Conservation (phyloP, 495 filamentous ascomycete species). For the Filosporella fistucella region DNA sequence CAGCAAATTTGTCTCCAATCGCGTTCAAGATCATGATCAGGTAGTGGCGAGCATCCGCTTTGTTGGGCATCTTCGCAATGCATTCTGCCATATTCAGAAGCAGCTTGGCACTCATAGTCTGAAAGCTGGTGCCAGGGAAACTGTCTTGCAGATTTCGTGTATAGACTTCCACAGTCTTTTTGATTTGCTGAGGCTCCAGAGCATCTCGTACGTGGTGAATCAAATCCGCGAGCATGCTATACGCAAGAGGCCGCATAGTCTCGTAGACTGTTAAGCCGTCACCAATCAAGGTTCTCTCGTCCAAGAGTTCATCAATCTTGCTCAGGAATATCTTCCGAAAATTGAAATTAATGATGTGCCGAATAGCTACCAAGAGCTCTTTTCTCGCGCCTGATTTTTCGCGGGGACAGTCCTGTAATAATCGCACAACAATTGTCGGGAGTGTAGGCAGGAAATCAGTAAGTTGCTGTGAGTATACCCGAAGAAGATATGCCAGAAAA, state of each 20-base stretch:
- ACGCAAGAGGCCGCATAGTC: conserved; percentile 90
- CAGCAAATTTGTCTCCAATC: conserved; percentile 95
- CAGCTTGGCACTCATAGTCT: conserved; percentile 98
- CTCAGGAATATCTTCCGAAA: conserved; percentile 92
- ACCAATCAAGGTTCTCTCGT: conserved; percentile 88
- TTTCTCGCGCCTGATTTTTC: conserved; percentile 93
- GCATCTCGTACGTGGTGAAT: conserved; percentile 95
- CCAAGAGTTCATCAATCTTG: conserved; percentile 92
- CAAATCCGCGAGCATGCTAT: conserved; percentile 96
- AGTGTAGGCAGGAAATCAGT: conserved; percentile 84
- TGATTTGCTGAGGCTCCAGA: conserved; percentile 80
- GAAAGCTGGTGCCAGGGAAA: conserved; percentile 96
- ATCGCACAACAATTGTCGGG: conserved; percentile 84
- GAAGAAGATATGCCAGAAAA: conserved; percentile 89
- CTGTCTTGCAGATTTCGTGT: conserved; percentile 94
- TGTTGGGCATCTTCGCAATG: conserved; percentile 87
- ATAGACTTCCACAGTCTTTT: conserved; percentile 92
- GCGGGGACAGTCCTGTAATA: conserved; percentile 89
- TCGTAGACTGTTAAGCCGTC: conserved; percentile 97
- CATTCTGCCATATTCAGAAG: conserved; percentile 96
- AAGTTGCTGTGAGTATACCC: conserved; percentile 82
- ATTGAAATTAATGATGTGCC: conserved; percentile 99
- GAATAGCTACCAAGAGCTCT: conserved; percentile 91
- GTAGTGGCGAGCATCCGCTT: conserved; percentile 90
- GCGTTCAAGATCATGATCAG: conserved; percentile 96